Percentiles rank a stretch among this genome's conserved stretches.
phyloP scores from a whole-genome alignment of 2,329 filamentous ascomycete species.

The Fusarium pininemorale region DNA sequence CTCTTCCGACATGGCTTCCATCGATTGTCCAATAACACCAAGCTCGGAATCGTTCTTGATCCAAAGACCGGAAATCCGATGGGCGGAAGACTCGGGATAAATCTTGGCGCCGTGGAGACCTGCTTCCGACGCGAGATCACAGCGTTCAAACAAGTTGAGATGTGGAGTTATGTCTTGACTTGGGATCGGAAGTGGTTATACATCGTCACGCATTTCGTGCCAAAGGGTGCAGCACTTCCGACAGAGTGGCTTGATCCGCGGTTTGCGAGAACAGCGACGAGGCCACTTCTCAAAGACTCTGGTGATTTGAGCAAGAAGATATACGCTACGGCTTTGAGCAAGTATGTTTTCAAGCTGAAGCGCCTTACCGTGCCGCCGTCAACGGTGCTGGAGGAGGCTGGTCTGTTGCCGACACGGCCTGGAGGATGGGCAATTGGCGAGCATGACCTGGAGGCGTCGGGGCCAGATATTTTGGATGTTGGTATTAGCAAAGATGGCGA shows the following conservation, averaged over 20 bases:
- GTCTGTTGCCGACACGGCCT: neutral
- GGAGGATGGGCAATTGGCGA: constrained; percentile 2
- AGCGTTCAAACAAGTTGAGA: neutral
- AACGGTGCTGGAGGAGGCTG: neutral
- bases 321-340: neutral
- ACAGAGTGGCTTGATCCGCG: neutral
- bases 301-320: neutral
- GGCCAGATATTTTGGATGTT: fast-evolving
- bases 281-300: fast-evolving
- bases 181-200: constrained; percentile 16
- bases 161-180: constrained; percentile 1
- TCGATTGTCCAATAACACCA: neutral
- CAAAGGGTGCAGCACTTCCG: neutral
- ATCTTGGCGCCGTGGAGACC: neutral
- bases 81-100: neutral
- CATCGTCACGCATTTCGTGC: neutral
- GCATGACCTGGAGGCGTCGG: neutral
- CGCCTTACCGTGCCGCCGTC: neutral
- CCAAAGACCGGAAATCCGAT: neutral
- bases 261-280: neutral
- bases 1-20: neutral
- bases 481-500: fast-evolving
- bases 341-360: neutral
- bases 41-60: neutral
- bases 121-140: neutral